Conservation (phyloP, 345 rosid species). For the Moricandia moricandioides region DNA sequence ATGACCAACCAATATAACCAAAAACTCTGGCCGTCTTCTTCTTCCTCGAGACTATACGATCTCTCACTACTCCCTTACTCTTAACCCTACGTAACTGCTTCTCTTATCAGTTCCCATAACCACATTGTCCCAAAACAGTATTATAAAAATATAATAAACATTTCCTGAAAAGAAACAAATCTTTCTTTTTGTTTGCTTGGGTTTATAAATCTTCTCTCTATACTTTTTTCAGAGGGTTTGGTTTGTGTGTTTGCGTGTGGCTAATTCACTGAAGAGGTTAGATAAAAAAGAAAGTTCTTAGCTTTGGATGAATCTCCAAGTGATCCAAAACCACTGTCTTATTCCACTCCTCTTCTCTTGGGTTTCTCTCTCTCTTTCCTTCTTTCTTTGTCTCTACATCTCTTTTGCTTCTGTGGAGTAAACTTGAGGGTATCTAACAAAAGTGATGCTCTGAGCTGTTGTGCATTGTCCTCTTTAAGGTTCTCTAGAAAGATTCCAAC, state of each 20-base stretch:
- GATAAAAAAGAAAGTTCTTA: slow-evolving; percentile 12
- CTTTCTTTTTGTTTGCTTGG: background rate
- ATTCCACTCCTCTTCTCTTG: slow-evolving; percentile 32
- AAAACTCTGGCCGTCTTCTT: background rate
- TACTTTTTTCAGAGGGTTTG: background rate
- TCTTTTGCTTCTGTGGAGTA: slow-evolving; percentile 15
- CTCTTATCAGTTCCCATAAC: slow-evolving; percentile 7
- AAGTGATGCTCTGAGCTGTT: slow-evolving; percentile 16
- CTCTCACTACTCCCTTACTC: background rate
- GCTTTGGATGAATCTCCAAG: slow-evolving; percentile 35
- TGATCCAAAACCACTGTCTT: slow-evolving; percentile 28
- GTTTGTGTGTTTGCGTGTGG: slow-evolving; percentile 23
- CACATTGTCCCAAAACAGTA: slow-evolving; percentile 8
- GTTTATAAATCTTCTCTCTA: background rate
- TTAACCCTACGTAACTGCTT: slow-evolving; percentile 4
- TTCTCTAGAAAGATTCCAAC: slow-evolving; percentile 19
- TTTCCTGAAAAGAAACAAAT: background rate
- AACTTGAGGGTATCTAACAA: slow-evolving; percentile 10
- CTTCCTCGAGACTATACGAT: slow-evolving; percentile 20
- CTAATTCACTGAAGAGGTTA: background rate
- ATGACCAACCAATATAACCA: background rate
- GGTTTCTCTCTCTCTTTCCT: slow-evolving; percentile 22
- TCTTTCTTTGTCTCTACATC: slow-evolving; percentile 10
- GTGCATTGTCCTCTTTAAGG: background rate
- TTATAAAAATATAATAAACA: background rate